Percentiles rank a stretch among this genome's conserved stretches.
Conservation (phyloP, 306 rosid species). For the Begonia masoniana region DNA sequence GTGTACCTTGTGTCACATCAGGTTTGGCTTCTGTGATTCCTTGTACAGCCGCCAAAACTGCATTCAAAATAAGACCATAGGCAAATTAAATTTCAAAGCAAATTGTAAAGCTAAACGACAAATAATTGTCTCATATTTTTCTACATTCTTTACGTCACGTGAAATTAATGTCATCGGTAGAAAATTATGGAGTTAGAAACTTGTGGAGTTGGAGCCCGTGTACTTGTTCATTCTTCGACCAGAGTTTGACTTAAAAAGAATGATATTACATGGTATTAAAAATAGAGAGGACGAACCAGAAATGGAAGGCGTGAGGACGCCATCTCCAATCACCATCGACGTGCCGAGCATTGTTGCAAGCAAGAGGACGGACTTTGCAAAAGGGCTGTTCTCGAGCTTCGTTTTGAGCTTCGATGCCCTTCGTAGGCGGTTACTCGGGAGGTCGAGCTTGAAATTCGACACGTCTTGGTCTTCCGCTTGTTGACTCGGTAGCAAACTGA, state of each 20-base stretch:
- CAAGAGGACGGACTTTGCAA: conserved; percentile 29
- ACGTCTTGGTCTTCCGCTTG: conserved; percentile 43
- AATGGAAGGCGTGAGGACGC: conserved; percentile 65
- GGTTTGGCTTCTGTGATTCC: conserved; percentile 4
- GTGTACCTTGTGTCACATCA: conserved; percentile 12
- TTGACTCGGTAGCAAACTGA: conserved; percentile 47
- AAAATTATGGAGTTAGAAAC: no score
- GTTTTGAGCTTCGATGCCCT: conserved; percentile 40
- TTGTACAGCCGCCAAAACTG: conserved; percentile 15
- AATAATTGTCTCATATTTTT: no score
- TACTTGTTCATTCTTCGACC: no score
- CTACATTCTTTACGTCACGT: no score
- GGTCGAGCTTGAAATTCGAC: conserved; percentile 35
- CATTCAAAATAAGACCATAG: not conserved
- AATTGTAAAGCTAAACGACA: no score
- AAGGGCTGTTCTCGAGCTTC: conserved; percentile 25
- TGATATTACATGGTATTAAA: no score
- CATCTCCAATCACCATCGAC: conserved; percentile 84
- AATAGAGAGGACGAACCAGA: conserved; percentile 34
- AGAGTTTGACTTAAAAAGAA: no score
- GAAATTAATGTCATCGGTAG: no score
- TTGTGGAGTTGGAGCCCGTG: no score
- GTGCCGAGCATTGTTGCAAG: conserved; percentile 63
- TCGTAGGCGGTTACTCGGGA: conserved; percentile 18
- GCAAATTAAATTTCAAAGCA: not conserved